Evolutionary conservation across 331 rosid genomes (phyloP), one percentile per base, ranked within the genome.

Genomic region (Spiraea crenata): DNA sequence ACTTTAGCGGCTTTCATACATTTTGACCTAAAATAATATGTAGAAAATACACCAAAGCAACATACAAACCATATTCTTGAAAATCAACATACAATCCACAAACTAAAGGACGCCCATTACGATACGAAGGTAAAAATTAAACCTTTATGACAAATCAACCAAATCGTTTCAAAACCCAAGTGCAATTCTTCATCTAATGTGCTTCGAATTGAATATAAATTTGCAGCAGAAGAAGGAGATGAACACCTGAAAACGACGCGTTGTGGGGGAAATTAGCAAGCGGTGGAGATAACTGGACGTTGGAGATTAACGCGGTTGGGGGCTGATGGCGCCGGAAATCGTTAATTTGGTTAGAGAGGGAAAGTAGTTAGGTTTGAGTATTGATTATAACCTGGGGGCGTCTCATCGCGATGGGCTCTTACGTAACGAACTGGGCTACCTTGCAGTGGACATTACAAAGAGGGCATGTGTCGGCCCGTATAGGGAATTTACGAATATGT

Each of bases 211-310:
- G 39, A 64, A 6, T 6, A 7, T 52, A 52, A 2, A 7, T 9
- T 20, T 20, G 13, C 25, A 34, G 45, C 15, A 38, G 7, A 17
- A 17, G 39, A 6, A 25, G 6, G 49, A 52, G 14, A n/a, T 13
- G 7, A 35, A 20, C 4, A 62, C 80, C 75, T 19, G 71, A 70
- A 52, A 44, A 69, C 31, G 70, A 62, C 41, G 5, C 17, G 16
- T n/a, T 13, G 34, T 44, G 3, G 12, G 15, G 40, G 35, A 6
- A 63, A 40, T 25, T 20, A 3, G 46, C 38, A 45, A 57, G 56
- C 41, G 9, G 17, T 11, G 12, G 3, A 34, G 19, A 16, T 19
- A 31, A 31, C 49, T 14, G 50, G 17, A 54, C 19, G 40, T 34
- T 19, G 17, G 42, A 67, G 50, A 56, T 55, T 12, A 44, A 19